phyloP scores from a whole-genome alignment of 2,329 filamentous ascomycete genomes.

The Colletotrichum zoysiae region DNA sequence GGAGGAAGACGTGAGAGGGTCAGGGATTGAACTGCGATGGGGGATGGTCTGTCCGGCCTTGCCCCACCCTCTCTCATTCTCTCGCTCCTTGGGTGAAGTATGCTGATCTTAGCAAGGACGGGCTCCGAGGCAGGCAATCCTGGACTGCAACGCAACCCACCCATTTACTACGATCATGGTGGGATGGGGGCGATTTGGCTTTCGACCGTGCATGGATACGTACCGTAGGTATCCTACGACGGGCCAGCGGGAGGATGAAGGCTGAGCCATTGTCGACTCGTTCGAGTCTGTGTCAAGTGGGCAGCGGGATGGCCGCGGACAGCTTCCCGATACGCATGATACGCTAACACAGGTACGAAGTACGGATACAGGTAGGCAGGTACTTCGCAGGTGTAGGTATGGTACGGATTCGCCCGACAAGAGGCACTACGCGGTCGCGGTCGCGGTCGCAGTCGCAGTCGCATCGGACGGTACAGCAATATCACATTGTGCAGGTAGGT shows the following conservation, averaged over 20 bases:
- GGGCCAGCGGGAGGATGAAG: constrained; percentile 24
- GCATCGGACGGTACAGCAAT: background rate
- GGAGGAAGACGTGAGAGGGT: constrained; percentile 11
- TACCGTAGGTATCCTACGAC: constrained; percentile 10
- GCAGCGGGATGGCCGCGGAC: constrained; percentile 16
- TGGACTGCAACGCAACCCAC: constrained; percentile 10
- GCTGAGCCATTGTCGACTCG: constrained; percentile 13
- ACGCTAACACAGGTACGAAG: constrained; percentile 26
- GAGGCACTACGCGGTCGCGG: constrained; percentile 1
- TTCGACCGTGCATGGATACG: constrained; percentile 35
- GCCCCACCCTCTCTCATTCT: background rate
- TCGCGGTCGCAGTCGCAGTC: constrained; percentile 8
- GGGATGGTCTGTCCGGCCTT: constrained; percentile 18
- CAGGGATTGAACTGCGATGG: constrained; percentile 11
- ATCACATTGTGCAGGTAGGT: no score
- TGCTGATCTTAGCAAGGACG: constrained; percentile 29
- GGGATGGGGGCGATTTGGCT: constrained; percentile 33
- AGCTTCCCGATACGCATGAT: constrained; percentile 25
- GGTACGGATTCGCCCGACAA: constrained; percentile 14
- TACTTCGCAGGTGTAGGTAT: background rate
- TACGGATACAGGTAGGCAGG: constrained; percentile 14
- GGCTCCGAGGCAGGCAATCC: constrained; percentile 31
- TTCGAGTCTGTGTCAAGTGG: background rate
- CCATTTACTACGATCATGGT: constrained; percentile 24
- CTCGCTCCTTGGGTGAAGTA: constrained; percentile 15